Evolutionary conservation across 345 rosid genomes (phyloP), one percentile per base, ranked within the genome.

Genomic region (Salix exigua): DNA sequence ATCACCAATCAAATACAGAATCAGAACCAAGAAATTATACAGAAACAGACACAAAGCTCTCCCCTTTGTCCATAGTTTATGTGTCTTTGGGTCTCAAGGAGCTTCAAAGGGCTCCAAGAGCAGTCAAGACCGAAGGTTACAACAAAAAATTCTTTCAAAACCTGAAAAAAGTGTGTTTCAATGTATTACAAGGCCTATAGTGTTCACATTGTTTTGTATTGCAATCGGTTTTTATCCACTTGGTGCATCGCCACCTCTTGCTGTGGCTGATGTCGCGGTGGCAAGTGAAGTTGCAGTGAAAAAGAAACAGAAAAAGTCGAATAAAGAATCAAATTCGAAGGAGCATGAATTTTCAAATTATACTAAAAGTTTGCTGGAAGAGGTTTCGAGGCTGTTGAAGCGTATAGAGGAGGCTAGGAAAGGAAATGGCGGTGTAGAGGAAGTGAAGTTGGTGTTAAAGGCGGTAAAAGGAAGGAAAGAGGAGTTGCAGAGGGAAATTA

Each of bases 171-270:
- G 80, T 17, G 65, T 78, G n/a, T 21, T 89, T 69, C 76, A 77
- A 70, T 79, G 81, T 46, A 66, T 87, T 28, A 76, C 86, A 0
- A 88, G 83, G 84, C 83, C 86, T 50, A 60, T 91, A 66, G 88
- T 80, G 17, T 89, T 79, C 79, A 82, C 86, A 18, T 80, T 92
- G 78, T 77, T 88, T 81, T 92, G 89, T 79, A 71, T 92, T 73
- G 94, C 92, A 68, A 73, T 87, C 55, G 95, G 96, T 69, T 83
- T 92, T 75, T 77, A 82, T 14, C 90, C 91, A 37, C 42, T 88
- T 83, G 76, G 79, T 28, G 65, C 80, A 44, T 75, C 86, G 75
- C 89, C 85, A 62, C 82, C 82, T 62, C 82, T 82, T 30, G 97
- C 97, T 58, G 71, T 85, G 71, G 94, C 92, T 51, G 82, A 89